Percentiles rank a stretch among this genome's conserved stretches.
phyloP scores from a whole-genome alignment of 805 yeast species.

The Pichia kluyveri region DNA sequence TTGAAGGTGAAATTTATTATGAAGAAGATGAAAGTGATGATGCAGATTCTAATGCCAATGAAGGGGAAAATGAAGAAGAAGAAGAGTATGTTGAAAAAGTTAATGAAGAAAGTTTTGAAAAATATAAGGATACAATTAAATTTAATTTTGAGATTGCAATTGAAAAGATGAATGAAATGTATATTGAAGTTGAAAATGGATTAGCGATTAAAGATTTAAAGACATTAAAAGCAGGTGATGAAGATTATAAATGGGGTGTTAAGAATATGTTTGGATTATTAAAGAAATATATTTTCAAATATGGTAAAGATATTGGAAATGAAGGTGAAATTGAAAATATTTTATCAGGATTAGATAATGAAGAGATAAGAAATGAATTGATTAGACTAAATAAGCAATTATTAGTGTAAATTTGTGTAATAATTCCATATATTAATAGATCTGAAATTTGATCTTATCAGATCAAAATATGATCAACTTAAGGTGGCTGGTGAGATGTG shows the following conservation, averaged over 20 bases:
- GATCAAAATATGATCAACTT: no score
- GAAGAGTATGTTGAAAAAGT: not conserved
- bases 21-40: slow-evolving; percentile 10
- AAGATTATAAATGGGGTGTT: slow-evolving; percentile 6
- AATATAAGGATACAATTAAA: not conserved
- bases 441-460: no score
- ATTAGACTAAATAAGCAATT: not conserved
- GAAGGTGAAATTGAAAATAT: not conserved
- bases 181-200: not conserved
- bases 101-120: not conserved
- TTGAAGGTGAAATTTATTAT: slow-evolving; percentile 8
- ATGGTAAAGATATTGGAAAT: not conserved
- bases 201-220: not conserved
- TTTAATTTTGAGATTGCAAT: not conserved
- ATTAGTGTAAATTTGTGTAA: no score
- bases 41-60: not conserved
- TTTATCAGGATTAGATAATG: not conserved
- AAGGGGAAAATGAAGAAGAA: not conserved
- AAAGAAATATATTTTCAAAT: slow-evolving; percentile 2
- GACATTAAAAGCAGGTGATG: not conserved
- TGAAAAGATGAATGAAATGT: not conserved
- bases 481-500: no score
- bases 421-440: no score
- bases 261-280: slow-evolving; percentile 6
- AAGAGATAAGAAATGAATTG: not conserved